Percentiles rank a stretch among this genome's conserved stretches.
Conservation (phyloP, 2,329 filamentous ascomycete species). For the Nannizzia gypsea region DNA sequence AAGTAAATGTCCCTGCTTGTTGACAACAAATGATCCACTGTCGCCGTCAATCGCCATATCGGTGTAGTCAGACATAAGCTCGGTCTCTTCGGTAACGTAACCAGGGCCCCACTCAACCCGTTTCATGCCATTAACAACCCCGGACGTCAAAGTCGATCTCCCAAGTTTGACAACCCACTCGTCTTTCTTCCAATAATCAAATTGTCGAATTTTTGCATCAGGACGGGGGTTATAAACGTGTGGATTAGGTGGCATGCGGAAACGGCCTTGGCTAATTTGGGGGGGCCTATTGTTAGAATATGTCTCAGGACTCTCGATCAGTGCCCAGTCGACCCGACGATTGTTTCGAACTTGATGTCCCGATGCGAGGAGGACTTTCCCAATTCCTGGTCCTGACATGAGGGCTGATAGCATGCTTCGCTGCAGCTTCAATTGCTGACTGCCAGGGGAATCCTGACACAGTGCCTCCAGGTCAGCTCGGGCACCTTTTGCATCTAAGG, state of each 20-base stretch:
- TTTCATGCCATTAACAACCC: neutral
- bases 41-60: neutral
- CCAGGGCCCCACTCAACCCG: neutral
- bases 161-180: neutral
- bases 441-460: neutral
- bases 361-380: slow-evolving; percentile 3
- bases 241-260: neutral
- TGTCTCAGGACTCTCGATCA: neutral
- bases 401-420: neutral
- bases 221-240: neutral
- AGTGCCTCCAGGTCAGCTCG: neutral
- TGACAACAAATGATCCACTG: neutral
- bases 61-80: neutral
- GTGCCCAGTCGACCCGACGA: neutral
- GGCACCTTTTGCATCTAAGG: neutral
- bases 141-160: neutral
- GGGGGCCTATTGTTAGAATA: neutral
- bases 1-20: neutral
- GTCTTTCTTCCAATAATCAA: neutral
- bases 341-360: neutral
- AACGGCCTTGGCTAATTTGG: too few relatives aligned
- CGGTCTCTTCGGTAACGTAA: neutral
- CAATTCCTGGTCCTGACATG: neutral
- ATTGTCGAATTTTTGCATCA: neutral
- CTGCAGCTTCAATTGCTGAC: neutral